Percentiles rank a stretch among this genome's conserved stretches.
phyloP scores from a whole-genome alignment of 805 yeast genomes.

The Metschnikowia hibisci region DNA sequence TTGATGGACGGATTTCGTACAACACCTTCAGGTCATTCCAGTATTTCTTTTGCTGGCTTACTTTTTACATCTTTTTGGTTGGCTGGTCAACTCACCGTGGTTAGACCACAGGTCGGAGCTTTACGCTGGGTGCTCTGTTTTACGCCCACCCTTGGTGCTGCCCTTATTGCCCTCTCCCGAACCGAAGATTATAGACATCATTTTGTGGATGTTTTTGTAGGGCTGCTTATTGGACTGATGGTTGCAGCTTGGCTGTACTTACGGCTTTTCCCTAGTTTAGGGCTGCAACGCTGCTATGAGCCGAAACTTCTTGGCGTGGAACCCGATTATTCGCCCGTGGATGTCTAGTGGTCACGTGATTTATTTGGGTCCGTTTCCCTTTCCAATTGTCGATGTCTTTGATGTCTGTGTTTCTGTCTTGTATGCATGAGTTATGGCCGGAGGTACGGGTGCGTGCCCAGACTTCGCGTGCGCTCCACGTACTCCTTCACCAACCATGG shows the following conservation, averaged over 20 bases:
- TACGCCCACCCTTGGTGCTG: slow-evolving; percentile 64
- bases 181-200: slow-evolving; percentile 94
- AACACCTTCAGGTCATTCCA: slow-evolving; percentile 80
- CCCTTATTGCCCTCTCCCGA: slow-evolving; percentile 75
- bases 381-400: too few species aligned
- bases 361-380: too few species aligned
- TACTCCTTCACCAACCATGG: slow-evolving; percentile 8
- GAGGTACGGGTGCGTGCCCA: slow-evolving; percentile 4
- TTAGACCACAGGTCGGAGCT: slow-evolving; percentile 48
- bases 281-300: slow-evolving; percentile 32
- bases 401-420: slow-evolving; percentile 4
- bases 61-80: slow-evolving; percentile 64
- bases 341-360: neutral
- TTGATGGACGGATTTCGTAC: slow-evolving; percentile 74
- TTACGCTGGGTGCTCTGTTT: slow-evolving; percentile 57
- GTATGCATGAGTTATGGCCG: neutral
- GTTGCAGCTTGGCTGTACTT: slow-evolving; percentile 58
- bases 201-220: slow-evolving; percentile 76
- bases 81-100: slow-evolving; percentile 55
- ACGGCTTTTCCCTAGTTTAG: slow-evolving; percentile 47
- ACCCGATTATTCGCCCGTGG: slow-evolving; percentile 14
- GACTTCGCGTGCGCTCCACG: slow-evolving; percentile 1
- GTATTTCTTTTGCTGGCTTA: slow-evolving; percentile 64
- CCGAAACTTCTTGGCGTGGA: slow-evolving; percentile 28
- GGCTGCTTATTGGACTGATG: slow-evolving; percentile 60